Conservation (phyloP, 768 basidiomycete species). For the Basidioascus undulatus region DNA sequence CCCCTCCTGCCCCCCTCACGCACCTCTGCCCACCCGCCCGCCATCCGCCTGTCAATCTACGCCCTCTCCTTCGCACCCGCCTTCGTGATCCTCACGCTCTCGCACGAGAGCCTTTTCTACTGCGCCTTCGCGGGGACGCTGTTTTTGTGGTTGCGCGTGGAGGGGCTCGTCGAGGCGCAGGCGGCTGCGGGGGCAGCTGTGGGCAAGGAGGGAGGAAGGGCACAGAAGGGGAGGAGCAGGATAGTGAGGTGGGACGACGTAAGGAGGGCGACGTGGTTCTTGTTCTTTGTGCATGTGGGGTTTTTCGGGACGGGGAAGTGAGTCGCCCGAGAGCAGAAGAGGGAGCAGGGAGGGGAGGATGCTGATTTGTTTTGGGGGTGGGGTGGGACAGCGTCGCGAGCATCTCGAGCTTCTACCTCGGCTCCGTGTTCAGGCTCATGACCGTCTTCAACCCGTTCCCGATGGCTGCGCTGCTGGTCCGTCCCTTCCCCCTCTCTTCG, state of each 20-base stretch:
- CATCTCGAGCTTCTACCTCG: conserved; percentile 60
- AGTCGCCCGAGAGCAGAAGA: too few species aligned
- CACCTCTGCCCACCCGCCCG: conserved; percentile 22
- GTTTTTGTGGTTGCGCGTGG: conserved; percentile 42
- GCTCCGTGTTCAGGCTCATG: conserved; percentile 64
- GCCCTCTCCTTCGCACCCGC: conserved; percentile 50
- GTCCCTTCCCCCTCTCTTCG: conserved; percentile 5
- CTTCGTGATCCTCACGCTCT: conserved; percentile 58
- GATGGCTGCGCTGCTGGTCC: conserved; percentile 48
- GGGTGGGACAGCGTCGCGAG: too few species aligned
- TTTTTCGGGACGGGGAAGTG: conserved; percentile 70
- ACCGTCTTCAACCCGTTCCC: conserved; percentile 67
- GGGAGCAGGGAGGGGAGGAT: too few species aligned
- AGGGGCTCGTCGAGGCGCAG: conserved; percentile 18
- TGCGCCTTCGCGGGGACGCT: conserved; percentile 39
- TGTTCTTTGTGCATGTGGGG: conserved; percentile 66
- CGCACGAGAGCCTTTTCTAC: conserved; percentile 58
- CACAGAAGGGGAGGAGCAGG: not conserved
- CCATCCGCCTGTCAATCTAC: conserved; percentile 32
- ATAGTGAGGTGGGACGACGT: conserved; percentile 28
- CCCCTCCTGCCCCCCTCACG: conserved; percentile 25
- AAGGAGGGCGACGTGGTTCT: conserved; percentile 51
- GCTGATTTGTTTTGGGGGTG: too few species aligned
- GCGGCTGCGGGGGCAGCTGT: not conserved
- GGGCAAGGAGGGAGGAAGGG: not conserved